These are phyloP conservation scores for Lasiodiplodia theobromae DNA, from an alignment of 2,329 filamentous ascomycete species.

Conservation along the genomic window DNA sequence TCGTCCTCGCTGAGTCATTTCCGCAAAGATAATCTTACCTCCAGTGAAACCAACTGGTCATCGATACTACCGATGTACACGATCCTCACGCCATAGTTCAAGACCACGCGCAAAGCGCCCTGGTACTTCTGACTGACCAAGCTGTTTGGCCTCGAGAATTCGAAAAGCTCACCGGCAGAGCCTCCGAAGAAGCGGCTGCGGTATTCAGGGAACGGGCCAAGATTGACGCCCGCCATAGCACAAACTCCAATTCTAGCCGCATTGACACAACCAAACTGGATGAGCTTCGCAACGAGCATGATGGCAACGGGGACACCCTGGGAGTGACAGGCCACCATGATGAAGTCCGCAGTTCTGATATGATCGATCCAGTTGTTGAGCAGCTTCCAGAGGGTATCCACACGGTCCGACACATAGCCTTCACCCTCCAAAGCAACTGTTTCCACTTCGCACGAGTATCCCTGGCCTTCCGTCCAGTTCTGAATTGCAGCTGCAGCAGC, in stretches of 20 bases:
- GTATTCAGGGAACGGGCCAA: conserved; percentile 92
- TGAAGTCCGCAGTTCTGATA: conserved; percentile 84
- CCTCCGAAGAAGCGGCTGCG: conserved; percentile 88
- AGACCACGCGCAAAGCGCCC: conserved; percentile 73
- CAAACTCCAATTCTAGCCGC: conserved; percentile 83
- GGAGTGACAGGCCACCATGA: conserved; percentile 91
- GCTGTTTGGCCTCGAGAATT: conserved; percentile 85
- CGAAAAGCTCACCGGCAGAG: conserved; percentile 85
- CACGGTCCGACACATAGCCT: conserved; percentile 86
- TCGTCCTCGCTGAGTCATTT: too few species aligned
- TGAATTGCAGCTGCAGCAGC: conserved; percentile 84
- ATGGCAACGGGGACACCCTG: conserved; percentile 94
- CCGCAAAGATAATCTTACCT: conserved; percentile 60
- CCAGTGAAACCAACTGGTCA: conserved; percentile 92
- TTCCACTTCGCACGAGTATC: conserved; percentile 82
- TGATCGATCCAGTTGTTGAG: conserved; percentile 94
- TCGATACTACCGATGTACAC: conserved; percentile 95
- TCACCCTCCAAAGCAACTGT: conserved; percentile 95
- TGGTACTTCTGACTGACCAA: conserved; percentile 83
- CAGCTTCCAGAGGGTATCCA: conserved; percentile 92
- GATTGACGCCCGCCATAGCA: conserved; percentile 87
- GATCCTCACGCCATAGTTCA: conserved; percentile 81
- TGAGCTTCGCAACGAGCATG: conserved; percentile 91
- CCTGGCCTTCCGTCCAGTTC: conserved; percentile 78
- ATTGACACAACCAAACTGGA: conserved; percentile 85